A percentile compares a stretch with the other conserved stretches of the same genome.
These are phyloP conservation scores for Penicillium sumatraense DNA, from an alignment of 2,329 filamentous ascomycete species.

Conservation along the genomic window DNA sequence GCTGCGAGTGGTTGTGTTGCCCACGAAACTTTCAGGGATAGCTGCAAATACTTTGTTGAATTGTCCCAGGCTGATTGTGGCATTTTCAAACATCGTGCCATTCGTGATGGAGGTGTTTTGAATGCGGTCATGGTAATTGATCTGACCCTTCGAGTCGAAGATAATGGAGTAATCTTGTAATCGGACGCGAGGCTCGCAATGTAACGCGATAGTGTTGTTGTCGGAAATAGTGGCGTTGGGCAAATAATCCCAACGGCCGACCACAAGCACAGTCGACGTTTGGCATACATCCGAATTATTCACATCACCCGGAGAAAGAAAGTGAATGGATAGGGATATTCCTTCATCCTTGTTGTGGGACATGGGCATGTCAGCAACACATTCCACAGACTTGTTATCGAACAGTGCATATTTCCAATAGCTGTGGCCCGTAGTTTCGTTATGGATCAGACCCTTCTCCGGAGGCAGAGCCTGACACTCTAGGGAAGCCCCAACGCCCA, in stretches of 20 bases:
- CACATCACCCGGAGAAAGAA: conserved; percentile 30
- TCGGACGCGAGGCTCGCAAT: conserved; percentile 34
- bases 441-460: conserved; percentile 16
- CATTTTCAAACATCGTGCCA: conserved; percentile 38
- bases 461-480: conserved; percentile 29
- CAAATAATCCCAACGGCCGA: conserved; percentile 40
- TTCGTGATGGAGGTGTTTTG: conserved; percentile 23
- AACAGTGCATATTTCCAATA: conserved; percentile 35
- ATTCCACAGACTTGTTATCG: conserved; percentile 26
- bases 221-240: conserved; percentile 26
- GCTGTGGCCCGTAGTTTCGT: conserved; percentile 14
- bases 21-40: conserved; percentile 38
- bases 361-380: conserved; percentile 33
- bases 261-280: conserved; percentile 36
- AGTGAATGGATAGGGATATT: conserved; percentile 39
- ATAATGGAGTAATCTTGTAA: conserved; percentile 30
- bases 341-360: conserved; percentile 26
- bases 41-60: conserved; percentile 43
- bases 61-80: conserved; percentile 38
- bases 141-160: conserved; percentile 37
- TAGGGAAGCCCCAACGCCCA: conserved; percentile 34
- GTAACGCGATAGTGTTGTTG: conserved; percentile 37
- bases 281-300: conserved; percentile 33
- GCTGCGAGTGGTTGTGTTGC: conserved; percentile 29
- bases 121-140: conserved; percentile 22